Evolutionary conservation across 2,329 filamentous ascomycete genomes (phyloP).

Genomic region (Phialophora macrospora): DNA sequence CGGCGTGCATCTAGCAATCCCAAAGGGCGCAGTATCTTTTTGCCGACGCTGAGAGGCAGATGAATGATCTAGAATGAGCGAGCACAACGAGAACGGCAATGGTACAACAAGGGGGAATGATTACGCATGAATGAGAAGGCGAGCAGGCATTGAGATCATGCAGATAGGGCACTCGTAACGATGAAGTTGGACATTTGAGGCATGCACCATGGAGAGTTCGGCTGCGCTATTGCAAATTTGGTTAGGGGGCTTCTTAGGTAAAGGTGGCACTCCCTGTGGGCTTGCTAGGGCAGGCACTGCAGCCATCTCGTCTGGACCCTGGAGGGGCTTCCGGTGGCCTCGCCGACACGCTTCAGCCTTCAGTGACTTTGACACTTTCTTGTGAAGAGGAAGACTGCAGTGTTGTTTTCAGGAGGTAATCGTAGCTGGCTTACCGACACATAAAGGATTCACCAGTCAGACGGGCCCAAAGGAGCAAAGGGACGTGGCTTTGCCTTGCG

Average conservation of each 20-base stretch:
- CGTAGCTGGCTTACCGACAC: not conserved
- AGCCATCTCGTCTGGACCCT: not conserved
- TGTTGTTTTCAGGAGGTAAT: not conserved
- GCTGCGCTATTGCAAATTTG: conserved; percentile 14
- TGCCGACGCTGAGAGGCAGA: not conserved
- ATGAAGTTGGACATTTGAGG: conserved; percentile 4
- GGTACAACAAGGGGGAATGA: conserved; percentile 8
- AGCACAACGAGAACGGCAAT: not conserved
- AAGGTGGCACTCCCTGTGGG: conserved; percentile 8
- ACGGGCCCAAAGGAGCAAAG: not conserved
- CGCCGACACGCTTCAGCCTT: not conserved
- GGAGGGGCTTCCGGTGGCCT: not conserved
- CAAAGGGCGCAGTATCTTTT: not conserved
- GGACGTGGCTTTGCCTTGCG: conserved; percentile 2
- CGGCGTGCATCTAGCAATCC: not conserved
- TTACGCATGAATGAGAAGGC: conserved; percentile 9
- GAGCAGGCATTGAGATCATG: not conserved
- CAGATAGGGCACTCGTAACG: conserved; percentile 5
- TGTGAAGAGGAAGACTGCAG: not conserved
- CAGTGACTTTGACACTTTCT: not conserved
- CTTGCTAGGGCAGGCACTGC: not conserved
- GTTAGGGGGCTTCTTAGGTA: conserved; percentile 12
- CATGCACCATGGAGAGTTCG: conserved; percentile 10
- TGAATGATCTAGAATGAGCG: not conserved
- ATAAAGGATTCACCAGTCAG: not conserved